These are phyloP conservation scores for Zygosaccharomyces sapae DNA, from an alignment of 1,139 yeast species.

Conservation along the genomic window DNA sequence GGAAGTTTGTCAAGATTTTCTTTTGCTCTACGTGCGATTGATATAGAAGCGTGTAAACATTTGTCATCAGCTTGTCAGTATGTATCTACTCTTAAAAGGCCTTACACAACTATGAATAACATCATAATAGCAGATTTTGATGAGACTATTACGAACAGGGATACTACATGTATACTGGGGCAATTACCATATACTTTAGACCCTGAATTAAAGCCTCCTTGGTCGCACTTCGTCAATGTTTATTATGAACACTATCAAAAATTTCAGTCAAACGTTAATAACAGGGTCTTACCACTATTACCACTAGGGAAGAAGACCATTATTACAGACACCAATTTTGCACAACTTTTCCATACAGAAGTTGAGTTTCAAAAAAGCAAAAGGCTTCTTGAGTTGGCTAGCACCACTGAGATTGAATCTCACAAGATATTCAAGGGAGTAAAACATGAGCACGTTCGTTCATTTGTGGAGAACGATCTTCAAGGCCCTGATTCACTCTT, in stretches of 20 bases:
- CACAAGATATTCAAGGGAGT: constrained; percentile 24
- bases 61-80: neutral
- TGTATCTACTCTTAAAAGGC: neutral
- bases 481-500: constrained; percentile 8
- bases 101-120: constrained; percentile 12
- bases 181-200: constrained; percentile 24
- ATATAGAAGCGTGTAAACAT: constrained; percentile 20
- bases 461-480: constrained; percentile 10
- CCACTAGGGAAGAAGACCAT: neutral
- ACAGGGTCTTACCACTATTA: constrained; percentile 19
- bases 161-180: constrained; percentile 29
- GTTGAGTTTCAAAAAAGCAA: constrained; percentile 19
- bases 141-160: constrained; percentile 33
- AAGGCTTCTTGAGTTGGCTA: constrained; percentile 25
- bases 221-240: constrained; percentile 27
- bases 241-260: constrained; percentile 23
- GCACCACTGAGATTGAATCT: constrained; percentile 26
- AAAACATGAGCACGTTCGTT: constrained; percentile 15
- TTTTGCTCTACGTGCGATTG: constrained; percentile 13
- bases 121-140: constrained; percentile 34
- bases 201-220: constrained; percentile 21
- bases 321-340: constrained; percentile 10
- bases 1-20: constrained; percentile 3
- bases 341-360: constrained; percentile 15
- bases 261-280: constrained; percentile 4